Evolutionary conservation across 2,329 filamentous ascomycete species (phyloP), one percentile per base, ranked within the genome.

Genomic region (Harringtonia aguacate): DNA sequence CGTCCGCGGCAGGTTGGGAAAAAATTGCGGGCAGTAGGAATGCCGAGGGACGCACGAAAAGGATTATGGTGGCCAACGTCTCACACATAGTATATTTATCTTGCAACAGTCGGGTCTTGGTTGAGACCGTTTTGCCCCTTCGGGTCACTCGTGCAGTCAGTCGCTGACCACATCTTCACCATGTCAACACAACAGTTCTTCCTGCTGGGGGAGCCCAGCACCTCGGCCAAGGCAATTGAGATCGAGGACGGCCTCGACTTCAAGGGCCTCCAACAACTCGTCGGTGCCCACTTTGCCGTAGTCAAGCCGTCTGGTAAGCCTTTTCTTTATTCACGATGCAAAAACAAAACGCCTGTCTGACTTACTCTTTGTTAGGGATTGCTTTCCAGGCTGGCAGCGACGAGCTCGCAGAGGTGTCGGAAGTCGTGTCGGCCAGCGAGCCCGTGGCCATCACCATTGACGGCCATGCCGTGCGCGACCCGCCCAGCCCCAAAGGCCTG

Each of bases 401-500:
- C 15, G 43, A 35, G 8, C 38, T 48, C 9, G 39, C 29, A 5
- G 36, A 43, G 10, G 43, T 45, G 3, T 27, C 46, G 22, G 46
- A 48, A 8, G 39, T 48, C 17, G 14, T 45, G 21, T 55, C 59
- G 2, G 53, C 55, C 13, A 48, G 58, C 3, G 56, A 53, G 5
- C 57, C 60, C 4, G 48, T 72, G 27, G 61, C 61, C 44, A 61
- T 75, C 48, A 66, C 62, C 5, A 63, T 76, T 15, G 70, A 75
- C 45, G 69, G 71, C 20, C 62, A 69, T 31, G 53, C 61, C 4
- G 66, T 75, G 8, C 68, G 66, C 2, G 60, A 68, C 3, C 57
- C 77, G 8, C 74, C 70, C 3, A 73, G 74, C 0, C 70, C 73
- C 5, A 58, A 56, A 17, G 67, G 63, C 5, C 57, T 70, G 1